Evolutionary conservation across 2,329 filamentous ascomycete genomes (phyloP).

Genomic region (Aspergillus candidus): DNA sequence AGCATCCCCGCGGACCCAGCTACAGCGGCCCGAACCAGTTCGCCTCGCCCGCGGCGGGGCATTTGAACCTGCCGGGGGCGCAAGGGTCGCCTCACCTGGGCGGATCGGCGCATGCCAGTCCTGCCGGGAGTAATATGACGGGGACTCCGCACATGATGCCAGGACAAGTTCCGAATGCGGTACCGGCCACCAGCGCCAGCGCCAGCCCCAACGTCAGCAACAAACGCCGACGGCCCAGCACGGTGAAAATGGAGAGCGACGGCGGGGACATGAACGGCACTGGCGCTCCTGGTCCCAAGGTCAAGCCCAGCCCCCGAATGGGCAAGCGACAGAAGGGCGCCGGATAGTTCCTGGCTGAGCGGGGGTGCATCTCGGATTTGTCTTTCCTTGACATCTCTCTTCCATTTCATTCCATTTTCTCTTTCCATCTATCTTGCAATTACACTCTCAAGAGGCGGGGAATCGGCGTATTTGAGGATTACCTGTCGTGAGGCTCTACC

Average conservation of each 20-base stretch:
- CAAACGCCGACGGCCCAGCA: constrained; percentile 55
- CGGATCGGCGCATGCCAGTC: constrained; percentile 45
- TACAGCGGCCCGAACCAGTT: constrained; percentile 47
- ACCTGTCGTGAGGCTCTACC: constrained; percentile 16
- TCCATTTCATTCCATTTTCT: constrained; percentile 10
- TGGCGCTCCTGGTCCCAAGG: constrained; percentile 29
- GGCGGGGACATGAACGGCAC: constrained; percentile 28
- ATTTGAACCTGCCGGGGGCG: constrained; percentile 44
- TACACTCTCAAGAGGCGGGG: constrained; percentile 18
- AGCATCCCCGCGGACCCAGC: constrained; percentile 38
- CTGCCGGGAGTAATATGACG: constrained; percentile 41
- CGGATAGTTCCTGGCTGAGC: constrained; percentile 19
- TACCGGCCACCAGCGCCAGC: constrained; percentile 50
- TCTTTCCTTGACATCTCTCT: constrained; percentile 4
- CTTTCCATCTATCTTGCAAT: background rate
- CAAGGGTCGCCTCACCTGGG: constrained; percentile 49
- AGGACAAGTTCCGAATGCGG: constrained; percentile 50
- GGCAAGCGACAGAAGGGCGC: constrained; percentile 44
- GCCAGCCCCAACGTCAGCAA: constrained; percentile 57
- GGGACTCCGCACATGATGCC: constrained; percentile 49
- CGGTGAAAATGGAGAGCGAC: constrained; percentile 55
- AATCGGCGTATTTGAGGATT: constrained; percentile 28
- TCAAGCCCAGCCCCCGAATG: constrained; percentile 44
- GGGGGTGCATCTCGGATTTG: constrained; percentile 5
- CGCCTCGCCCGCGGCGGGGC: constrained; percentile 53